Base-by-base conservation (phyloP, 306 rosid species). In the Abrus precatorius region DNA sequence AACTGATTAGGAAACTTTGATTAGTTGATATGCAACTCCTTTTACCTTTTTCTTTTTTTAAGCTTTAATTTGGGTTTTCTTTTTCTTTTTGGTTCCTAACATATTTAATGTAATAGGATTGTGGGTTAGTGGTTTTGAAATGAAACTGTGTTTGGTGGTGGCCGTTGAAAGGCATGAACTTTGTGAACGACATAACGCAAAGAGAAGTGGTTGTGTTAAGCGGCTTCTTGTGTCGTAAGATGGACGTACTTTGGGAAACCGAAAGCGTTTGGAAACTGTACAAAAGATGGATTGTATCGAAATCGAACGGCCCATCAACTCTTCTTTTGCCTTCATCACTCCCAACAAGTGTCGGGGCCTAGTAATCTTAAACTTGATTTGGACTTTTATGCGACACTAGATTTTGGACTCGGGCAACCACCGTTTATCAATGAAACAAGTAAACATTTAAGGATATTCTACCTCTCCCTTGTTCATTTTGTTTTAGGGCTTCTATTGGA, bases 101-200 rank as follows among this genome's bases (percentile, higher is more conserved):
- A 59, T 59, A 59, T 29, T 57, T 9, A 59, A 10, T 60, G 14
- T 33, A 33, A 61, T 61, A 40, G 66, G n/a, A 41, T 62, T 45
- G 45, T 12, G n/a, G 9, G 54, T 28, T 38, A 55, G 66, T 50
- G 74, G 68, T 59, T 81, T 84, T 9, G 77, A 86, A 85, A 88
- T 75, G 79, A 83, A 85, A 90, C 72, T 85, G 80, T 34, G 52
- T 27, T 49, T 14, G 66, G 50, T 54, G 69, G 56, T 67, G 85
- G 89, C 32, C 69, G 87, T 89, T 89, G 72, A 83, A 66, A 81
- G 75, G 89, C 89, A 83, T 10, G 70, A 44, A 57, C 12, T 78
- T 83, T 43, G 52, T 85, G 88, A 81, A 32, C 1, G 5, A 45
- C 1, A 64, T 11, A 57, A 73, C 65, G 36, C 8, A 38, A 29